A percentile compares a stretch with the other conserved stretches of the same genome.
phyloP scores from a whole-genome alignment of 768 basidiomycete genomes.

The Paxillus rubicundulus region DNA sequence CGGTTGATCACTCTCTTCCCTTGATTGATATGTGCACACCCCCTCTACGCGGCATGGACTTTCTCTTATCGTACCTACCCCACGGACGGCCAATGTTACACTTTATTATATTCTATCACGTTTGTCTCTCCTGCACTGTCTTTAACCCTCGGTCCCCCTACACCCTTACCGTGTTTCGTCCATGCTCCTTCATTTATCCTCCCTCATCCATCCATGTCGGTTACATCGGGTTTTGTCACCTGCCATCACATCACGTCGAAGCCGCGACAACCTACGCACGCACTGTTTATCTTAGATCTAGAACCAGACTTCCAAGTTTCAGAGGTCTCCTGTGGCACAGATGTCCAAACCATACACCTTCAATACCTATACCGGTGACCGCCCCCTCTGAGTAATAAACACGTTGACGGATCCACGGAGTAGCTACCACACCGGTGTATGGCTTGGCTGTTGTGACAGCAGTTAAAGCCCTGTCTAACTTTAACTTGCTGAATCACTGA shows the following conservation, averaged over 20 bases:
- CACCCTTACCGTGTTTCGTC: background rate
- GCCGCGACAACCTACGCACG: constrained; percentile 3
- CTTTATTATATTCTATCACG: constrained; percentile 10
- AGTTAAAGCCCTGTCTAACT: no score
- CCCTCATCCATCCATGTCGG: background rate
- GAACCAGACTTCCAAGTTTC: background rate
- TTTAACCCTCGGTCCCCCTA: background rate
- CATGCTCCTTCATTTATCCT: constrained; percentile 10
- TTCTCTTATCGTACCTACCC: constrained; percentile 7
- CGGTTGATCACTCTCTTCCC: constrained; percentile 6
- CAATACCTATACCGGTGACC: constrained; percentile 13
- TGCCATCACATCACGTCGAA: background rate
- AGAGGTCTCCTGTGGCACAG: constrained; percentile 20
- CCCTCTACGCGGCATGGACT: constrained; percentile 3
- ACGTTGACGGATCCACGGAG: background rate
- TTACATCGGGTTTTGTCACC: background rate
- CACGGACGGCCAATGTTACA: constrained; percentile 17
- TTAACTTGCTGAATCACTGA: no score
- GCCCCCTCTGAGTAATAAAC: background rate
- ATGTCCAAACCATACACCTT: constrained; percentile 18
- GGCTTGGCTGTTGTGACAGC: no score
- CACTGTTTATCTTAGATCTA: background rate
- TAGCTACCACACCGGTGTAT: background rate
- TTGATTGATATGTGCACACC: background rate
- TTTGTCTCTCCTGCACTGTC: background rate